Evolutionary conservation across 75 land plant species (phyloP), one percentile per base, ranked within the genome.

Genomic region (Sequoia sempervirens): DNA sequence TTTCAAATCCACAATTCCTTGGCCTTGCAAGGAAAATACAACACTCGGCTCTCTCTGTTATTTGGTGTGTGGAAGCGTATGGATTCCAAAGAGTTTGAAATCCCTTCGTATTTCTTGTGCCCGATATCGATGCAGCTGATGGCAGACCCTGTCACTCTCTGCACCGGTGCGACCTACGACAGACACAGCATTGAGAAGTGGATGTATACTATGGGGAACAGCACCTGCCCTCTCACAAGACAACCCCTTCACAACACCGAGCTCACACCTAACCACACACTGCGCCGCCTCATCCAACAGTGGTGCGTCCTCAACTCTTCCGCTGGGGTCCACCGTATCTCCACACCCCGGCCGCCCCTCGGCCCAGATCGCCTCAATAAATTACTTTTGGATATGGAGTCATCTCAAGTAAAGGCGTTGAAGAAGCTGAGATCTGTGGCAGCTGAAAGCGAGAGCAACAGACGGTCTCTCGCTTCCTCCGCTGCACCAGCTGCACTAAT

Each of bases 151-250:
- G 15, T 50, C 14, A 50, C 53, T 2, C 53, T 50, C 53, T 50
- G 15, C 53, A 50, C 95, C 41, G 95, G 95, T 45, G 90, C 90
- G 69, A 90, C 94, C 54, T 93, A 92, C 88, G 95, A 94, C 73
- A 84, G 95, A 18, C 78, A 84, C 11, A 90, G 81, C 89, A 92
- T 94, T 80, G 91, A 94, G 80, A 83, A 82, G 61, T 94, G 94
- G 95, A 86, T 88, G 30, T 84, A 84, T 58, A 73, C 83, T 86
- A 50, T 34, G 72, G 82, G 78, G 64, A 87, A 86, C 86, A 56
- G 28, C 15, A 73, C 89, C 12, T 94, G 95, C 43, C 95, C 95
- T 1, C 88, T 89, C 3, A 92, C 97, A 2, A 95, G 89, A 81
- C 92, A 89, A 68, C 23, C 68, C 7, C 43, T 95, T 45, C 14